phyloP scores from a whole-genome alignment of 2,329 filamentous ascomycete genomes.

The Ophiostoma novo-ulmi region DNA sequence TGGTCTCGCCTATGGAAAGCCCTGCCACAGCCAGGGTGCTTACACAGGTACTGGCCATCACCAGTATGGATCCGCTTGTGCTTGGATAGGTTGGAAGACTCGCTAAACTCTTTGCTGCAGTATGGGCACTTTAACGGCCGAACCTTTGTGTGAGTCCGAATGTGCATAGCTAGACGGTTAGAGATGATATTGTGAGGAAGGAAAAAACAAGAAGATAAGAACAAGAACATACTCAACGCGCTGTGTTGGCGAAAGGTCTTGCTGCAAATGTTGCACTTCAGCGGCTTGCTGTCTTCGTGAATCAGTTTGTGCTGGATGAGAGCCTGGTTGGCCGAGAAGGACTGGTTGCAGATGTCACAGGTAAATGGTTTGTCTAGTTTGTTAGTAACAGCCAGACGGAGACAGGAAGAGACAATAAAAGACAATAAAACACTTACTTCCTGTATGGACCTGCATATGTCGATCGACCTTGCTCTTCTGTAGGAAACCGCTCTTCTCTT shows the following conservation, averaged over 20 bases:
- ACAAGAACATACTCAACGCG: slow-evolving; percentile 51
- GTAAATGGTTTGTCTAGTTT: slow-evolving; percentile 53
- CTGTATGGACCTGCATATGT: slow-evolving; percentile 61
- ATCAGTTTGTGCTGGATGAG: slow-evolving; percentile 62
- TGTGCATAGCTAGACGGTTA: slow-evolving; percentile 55
- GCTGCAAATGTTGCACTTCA: slow-evolving; percentile 51
- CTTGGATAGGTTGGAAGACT: slow-evolving; percentile 63
- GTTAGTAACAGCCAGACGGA: slow-evolving; percentile 3
- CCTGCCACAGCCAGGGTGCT: slow-evolving; percentile 46
- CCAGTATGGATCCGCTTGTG: slow-evolving; percentile 58
- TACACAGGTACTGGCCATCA: slow-evolving; percentile 48
- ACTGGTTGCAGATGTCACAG: slow-evolving; percentile 51
- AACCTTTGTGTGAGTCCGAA: slow-evolving; percentile 59
- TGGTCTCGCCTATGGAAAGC: slow-evolving; percentile 58
- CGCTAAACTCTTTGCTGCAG: slow-evolving; percentile 56
- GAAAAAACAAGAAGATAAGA: neutral
- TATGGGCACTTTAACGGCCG: slow-evolving; percentile 57
- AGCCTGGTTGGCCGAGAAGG: slow-evolving; percentile 62
- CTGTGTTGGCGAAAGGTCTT: slow-evolving; percentile 63
- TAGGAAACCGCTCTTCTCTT: slow-evolving; percentile 45
- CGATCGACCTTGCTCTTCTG: slow-evolving; percentile 60
- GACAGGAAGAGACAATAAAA: neutral
- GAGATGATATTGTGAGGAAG: too few relatives aligned
- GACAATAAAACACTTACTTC: slow-evolving; percentile 44
- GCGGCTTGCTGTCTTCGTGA: slow-evolving; percentile 62